phyloP scores from a whole-genome alignment of 768 basidiomycete genomes.

The button mushroom (Agaricus bisporus) region DNA sequence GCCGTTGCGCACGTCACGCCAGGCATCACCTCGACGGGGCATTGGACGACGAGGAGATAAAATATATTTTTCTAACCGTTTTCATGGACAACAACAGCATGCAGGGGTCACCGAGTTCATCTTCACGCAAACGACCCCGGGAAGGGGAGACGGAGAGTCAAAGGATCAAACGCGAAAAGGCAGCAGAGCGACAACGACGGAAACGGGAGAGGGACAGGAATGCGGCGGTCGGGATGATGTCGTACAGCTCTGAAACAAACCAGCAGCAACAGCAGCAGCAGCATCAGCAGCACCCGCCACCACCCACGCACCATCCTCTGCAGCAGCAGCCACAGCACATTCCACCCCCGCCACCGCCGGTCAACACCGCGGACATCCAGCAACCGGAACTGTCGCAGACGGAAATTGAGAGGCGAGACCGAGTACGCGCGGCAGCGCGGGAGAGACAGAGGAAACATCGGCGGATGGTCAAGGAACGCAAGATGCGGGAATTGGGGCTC shows the following conservation, averaged over 20 bases:
- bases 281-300: constrained; percentile 22
- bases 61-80: constrained; percentile 7
- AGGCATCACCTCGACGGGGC: constrained; percentile 29
- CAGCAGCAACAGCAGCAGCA: constrained; percentile 29
- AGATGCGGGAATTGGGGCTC: constrained; percentile 76
- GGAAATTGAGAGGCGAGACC: constrained; percentile 61
- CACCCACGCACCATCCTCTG: constrained; percentile 13
- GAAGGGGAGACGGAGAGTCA: constrained; percentile 72
- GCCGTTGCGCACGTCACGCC: constrained; percentile 38
- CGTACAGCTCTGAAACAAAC: constrained; percentile 15
- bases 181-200: constrained; percentile 77
- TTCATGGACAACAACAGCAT: constrained; percentile 22
- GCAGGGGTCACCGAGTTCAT: constrained; percentile 19
- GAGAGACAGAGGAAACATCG: constrained; percentile 84
- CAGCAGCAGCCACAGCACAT: constrained; percentile 5
- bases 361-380: constrained; percentile 9
- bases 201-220: constrained; percentile 69
- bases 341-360: constrained; percentile 10
- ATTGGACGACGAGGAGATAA: constrained; percentile 13
- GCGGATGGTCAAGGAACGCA: constrained; percentile 67
- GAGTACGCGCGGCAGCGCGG: constrained; percentile 69
- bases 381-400: constrained; percentile 45
- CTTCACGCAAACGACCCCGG: constrained; percentile 50
- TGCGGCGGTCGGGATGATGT: constrained; percentile 35
- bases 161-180: constrained; percentile 77